These are phyloP conservation scores for Fraxinus paxiana DNA, from an alignment of 305 asterid species.

Conservation along the genomic window DNA sequence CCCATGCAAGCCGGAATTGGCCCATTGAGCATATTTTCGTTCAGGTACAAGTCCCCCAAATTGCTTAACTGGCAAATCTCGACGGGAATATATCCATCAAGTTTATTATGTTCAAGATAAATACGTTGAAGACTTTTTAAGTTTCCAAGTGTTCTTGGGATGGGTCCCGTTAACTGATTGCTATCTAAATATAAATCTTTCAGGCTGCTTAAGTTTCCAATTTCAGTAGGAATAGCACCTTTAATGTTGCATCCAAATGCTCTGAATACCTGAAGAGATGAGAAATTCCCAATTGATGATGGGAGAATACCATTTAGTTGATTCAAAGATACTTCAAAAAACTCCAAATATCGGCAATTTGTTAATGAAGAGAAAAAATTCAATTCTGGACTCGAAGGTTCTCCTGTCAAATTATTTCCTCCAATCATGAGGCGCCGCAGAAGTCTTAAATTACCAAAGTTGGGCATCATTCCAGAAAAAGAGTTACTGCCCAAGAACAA, in stretches of 20 bases:
- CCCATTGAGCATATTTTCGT: not conserved
- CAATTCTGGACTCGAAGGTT: slow-evolving; percentile 17
- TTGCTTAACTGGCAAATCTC: not conserved
- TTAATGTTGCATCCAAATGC: not conserved
- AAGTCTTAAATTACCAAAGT: slow-evolving; percentile 24
- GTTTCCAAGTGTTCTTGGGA: slow-evolving; percentile 8
- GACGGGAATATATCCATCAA: slow-evolving; percentile 12
- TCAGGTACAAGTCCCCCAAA: slow-evolving; percentile 10
- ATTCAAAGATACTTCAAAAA: slow-evolving; percentile 3
- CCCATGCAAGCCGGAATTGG: not conserved
- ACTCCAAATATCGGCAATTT: slow-evolving; percentile 18
- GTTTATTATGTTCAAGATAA: slow-evolving; percentile 4
- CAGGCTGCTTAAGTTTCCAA: slow-evolving; percentile 27
- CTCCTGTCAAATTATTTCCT: slow-evolving; percentile 23
- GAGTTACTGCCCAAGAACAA: slow-evolving; percentile 23
- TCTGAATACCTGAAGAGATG: not conserved
- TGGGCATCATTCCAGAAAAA: slow-evolving; percentile 28
- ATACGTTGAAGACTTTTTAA: not conserved
- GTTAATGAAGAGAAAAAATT: slow-evolving; percentile 30
- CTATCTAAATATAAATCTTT: not conserved
- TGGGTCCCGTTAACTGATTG: slow-evolving; percentile 18
- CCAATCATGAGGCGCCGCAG: not conserved
- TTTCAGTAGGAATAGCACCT: slow-evolving; percentile 25
- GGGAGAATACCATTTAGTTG: slow-evolving; percentile 30
- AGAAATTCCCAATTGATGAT: slow-evolving; percentile 28